Evolutionary conservation across 2,329 filamentous ascomycete species (phyloP), one percentile per base, ranked within the genome.

Genomic region (Lithohypha guttulata): DNA sequence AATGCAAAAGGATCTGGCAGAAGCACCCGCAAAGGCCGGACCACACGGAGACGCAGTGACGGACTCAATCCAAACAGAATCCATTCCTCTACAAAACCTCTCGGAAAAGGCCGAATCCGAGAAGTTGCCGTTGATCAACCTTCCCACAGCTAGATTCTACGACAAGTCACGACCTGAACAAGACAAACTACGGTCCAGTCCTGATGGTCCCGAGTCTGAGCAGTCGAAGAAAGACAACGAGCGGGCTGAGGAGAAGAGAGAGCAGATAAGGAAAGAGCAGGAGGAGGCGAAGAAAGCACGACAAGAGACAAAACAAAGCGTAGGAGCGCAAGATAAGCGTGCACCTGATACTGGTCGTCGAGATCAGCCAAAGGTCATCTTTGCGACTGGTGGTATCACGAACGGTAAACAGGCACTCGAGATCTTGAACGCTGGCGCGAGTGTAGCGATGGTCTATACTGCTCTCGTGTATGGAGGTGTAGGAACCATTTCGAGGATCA

Each of bases 341-440:
- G 27, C 20, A 10, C 37, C 30, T 13, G 44, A 44, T 35, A 33
- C 30, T 13, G 36, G 37, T 11, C 41, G 41, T n/a, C 27, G 46
- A n/a, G 43, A 48, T 27, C 35, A 45, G 17, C 55, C 53, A 31
- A 94, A 94, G 63, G 79, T 86, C 37, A 81, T 98, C 44, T 96
- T 96, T 56, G 89, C 89, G 1, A 91, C 85, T 0, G 91, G 91
- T 1, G 91, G 91, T 13, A 89, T 98, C 55, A 91, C 82, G 1
- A 89, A 81, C 48, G 91, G 91, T 3, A 71, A 81, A 47, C 81
- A 96, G 62, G 93, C 85, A 6, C 65, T 84, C 10, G 71, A 83
- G 61, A 75, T 89, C 5, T 68, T 96, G 34, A 83, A 93, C 50
- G 86, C 87, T 0, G 91, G 91, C 6, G 91, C 91, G 0, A 89